Evolutionary conservation across 2,329 filamentous ascomycete genomes (phyloP), one percentile per base, ranked within the genome.

Genomic region (Aspergillus amoenus): DNA sequence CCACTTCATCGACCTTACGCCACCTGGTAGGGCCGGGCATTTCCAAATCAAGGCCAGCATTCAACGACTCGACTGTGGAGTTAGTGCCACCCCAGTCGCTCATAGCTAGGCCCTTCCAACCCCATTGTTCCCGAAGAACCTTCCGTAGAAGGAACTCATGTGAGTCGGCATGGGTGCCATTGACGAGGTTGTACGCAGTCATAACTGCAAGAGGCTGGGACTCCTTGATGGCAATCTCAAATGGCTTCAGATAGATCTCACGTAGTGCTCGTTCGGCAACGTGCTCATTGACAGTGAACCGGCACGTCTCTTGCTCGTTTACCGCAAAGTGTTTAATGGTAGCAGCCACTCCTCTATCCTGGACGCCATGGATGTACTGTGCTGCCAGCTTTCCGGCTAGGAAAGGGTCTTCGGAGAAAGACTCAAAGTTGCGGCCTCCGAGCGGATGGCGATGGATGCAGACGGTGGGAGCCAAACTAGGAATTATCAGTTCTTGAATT

Each of bases 11-110:
- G 8, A 52, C 41, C 21, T 51, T 56, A 9, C 48, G 48, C 47
- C 48, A 52, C 21, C 32, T 52, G 3, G 54, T 51, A 41, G 54
- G 54, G n/a, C 54, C 54, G 13, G 54, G 54, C 54, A 56, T 56
- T 17, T 56, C 54, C 15, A 56, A 43, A 44, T 56, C 54, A 32
- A 56, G 47, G 12, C 54, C 54, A 24, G 54, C 54, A 24, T 56
- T 45, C 41, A 56, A 13, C 2, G 54, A 32, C 3, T 51, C 47
- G 1, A 48, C 54, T 2, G 48, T 52, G 13, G 47, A 51, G 41
- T 56, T 56, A 4, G 48, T 52, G 34, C 54, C 54, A 7, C 54
- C 54, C 54, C 54, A 56, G 34, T 56, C 54, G 21, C 54, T 56
- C 54, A 56, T 56, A 8, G 52, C 54, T 15, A 56, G 48, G 11